Percentiles rank a stretch among this genome's conserved stretches.
phyloP scores from a whole-genome alignment of 257 asterid species.

The Salvia splendens region DNA sequence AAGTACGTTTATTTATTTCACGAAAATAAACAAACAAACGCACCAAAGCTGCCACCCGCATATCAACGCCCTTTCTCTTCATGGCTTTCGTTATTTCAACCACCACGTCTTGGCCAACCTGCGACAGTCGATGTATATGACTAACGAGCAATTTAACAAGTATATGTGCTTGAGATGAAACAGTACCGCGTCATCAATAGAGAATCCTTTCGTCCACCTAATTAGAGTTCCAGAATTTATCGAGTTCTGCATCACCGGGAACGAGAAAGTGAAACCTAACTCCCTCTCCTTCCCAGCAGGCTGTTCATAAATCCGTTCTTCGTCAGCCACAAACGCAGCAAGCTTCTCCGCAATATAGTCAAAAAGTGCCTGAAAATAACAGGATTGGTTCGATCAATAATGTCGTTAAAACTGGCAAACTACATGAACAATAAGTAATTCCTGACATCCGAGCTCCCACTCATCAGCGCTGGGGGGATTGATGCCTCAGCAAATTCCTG shows the following conservation, averaged over 20 bases:
- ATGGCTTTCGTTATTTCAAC: constrained; percentile 75
- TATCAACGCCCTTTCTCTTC: constrained; percentile 67
- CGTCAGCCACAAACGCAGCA: constrained; percentile 56
- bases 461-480: constrained; percentile 82
- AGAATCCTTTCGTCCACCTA: constrained; percentile 92
- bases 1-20: no score
- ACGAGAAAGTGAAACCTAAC: constrained; percentile 81
- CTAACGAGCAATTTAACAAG: neutral
- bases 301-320: constrained; percentile 52
- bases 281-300: constrained; percentile 68
- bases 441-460: constrained; percentile 63
- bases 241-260: constrained; percentile 81
- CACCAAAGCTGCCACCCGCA: constrained; percentile 87
- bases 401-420: constrained; percentile 1
- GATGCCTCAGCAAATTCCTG: constrained; percentile 88
- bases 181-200: constrained; percentile 65
- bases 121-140: constrained; percentile 1
- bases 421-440: neutral
- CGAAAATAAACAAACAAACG: constrained; percentile 29
- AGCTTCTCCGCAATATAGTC: constrained; percentile 68
- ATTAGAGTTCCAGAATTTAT: constrained; percentile 77
- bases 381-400: constrained; percentile 4
- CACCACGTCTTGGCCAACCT: constrained; percentile 91
- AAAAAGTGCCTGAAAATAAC: constrained; percentile 61
- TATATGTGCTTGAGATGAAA: constrained; percentile 23